phyloP scores from a whole-genome alignment of 2,329 filamentous ascomycete species.

The Rhynchosporium agropyri region DNA sequence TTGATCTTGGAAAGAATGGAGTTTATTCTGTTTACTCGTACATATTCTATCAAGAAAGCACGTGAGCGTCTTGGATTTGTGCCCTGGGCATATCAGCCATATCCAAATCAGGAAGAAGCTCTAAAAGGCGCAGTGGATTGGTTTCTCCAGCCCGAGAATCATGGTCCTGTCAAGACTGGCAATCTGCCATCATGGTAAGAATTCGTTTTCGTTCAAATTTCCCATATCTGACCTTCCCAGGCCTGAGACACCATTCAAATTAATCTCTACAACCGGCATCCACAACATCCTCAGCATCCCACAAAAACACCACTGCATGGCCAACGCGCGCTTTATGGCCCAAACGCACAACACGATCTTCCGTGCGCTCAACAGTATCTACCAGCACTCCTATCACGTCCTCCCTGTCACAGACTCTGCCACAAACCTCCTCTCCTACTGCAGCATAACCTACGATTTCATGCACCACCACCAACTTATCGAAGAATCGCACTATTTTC shows the following conservation, averaged over 20 bases:
- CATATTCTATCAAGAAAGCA: constrained; percentile 33
- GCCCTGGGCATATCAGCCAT: constrained; percentile 30
- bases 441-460: constrained; percentile 40
- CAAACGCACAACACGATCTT: constrained; percentile 41
- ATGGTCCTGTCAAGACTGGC: constrained; percentile 27
- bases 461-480: constrained; percentile 44
- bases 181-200: constrained; percentile 24
- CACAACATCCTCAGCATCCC: constrained; percentile 22
- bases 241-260: constrained; percentile 30
- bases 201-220: neutral
- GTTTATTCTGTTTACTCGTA: constrained; percentile 34
- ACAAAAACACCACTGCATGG: constrained; percentile 29
- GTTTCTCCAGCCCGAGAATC: constrained; percentile 29
- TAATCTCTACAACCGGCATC: constrained; percentile 29
- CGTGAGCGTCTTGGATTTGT: constrained; percentile 29
- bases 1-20: constrained; percentile 33
- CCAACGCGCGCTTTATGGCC: constrained; percentile 38
- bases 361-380: constrained; percentile 42
- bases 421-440: constrained; percentile 41
- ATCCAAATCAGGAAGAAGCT: constrained; percentile 31
- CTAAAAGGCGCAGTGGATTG: constrained; percentile 31
- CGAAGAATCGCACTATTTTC: constrained; percentile 45
- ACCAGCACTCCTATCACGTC: constrained; percentile 41
- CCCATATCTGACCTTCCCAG: constrained; percentile 8
- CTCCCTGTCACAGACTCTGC: constrained; percentile 37